Conservation (phyloP, 2,329 filamentous ascomycete species). For the Venturia effusa region DNA sequence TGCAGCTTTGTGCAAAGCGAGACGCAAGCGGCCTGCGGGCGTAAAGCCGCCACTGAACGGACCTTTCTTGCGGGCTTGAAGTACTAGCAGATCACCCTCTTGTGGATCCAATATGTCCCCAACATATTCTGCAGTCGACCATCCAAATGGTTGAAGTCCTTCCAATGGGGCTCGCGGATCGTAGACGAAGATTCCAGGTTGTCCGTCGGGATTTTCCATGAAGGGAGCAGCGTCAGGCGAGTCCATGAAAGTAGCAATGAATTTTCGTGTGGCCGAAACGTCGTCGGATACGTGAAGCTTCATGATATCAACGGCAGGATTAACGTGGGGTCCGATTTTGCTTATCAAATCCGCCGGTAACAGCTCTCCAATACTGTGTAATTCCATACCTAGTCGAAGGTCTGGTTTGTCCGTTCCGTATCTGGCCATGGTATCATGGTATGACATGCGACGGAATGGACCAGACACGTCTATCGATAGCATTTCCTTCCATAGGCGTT, state of each 20-base stretch:
- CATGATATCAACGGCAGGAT: conserved; percentile 66
- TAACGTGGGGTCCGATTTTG: conserved; percentile 60
- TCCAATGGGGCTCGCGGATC: conserved; percentile 63
- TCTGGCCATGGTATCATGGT: conserved; percentile 63
- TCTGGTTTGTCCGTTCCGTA: conserved; percentile 94
- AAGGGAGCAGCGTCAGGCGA: conserved; percentile 47
- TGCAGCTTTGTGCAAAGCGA: conserved; percentile 57
- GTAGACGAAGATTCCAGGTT: conserved; percentile 66
- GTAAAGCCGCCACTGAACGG: conserved; percentile 64
- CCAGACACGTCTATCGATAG: conserved; percentile 31
- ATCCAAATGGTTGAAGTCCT: conserved; percentile 69
- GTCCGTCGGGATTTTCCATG: conserved; percentile 60
- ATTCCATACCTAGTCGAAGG: conserved; percentile 60
- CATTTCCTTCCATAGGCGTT: conserved; percentile 42
- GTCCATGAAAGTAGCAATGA: conserved; percentile 63
- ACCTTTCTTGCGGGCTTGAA: conserved; percentile 63
- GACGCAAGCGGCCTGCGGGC: conserved; percentile 59
- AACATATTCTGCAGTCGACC: conserved; percentile 52
- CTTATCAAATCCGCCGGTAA: conserved; percentile 53
- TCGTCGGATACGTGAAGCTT: conserved; percentile 50
- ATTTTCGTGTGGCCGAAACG: conserved; percentile 44
- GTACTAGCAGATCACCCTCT: conserved; percentile 67
- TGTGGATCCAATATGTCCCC: conserved; percentile 44
- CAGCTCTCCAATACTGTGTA: conserved; percentile 53
- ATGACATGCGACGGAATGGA: conserved; percentile 52